Conservation (phyloP, 257 asterid species). For the Solanum medicagineum region DNA sequence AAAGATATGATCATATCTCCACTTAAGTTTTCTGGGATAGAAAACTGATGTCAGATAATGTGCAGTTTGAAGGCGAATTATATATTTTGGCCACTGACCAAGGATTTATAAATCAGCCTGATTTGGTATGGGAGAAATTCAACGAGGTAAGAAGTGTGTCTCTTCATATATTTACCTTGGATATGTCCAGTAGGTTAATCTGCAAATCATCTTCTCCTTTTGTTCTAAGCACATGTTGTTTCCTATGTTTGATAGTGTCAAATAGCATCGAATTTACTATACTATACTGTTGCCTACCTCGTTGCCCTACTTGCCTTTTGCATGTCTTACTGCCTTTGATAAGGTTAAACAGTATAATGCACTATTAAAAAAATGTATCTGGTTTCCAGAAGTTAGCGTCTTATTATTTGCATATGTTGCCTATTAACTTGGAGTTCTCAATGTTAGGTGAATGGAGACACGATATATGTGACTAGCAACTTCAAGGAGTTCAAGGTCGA, state of each 20-base stretch:
- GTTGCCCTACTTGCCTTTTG: neutral
- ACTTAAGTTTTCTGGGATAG: constrained; percentile 5
- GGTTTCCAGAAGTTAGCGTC: neutral
- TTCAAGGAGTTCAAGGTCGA: constrained; percentile 87
- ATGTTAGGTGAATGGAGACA: constrained; percentile 82
- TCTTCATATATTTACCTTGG: neutral
- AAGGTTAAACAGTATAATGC: neutral
- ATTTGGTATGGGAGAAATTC: constrained; percentile 93
- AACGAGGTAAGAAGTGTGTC: constrained; percentile 53
- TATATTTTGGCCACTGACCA: constrained; percentile 92
- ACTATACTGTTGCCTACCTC: neutral
- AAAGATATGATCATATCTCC: neutral
- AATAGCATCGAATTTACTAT: neutral
- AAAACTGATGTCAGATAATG: constrained; percentile 14
- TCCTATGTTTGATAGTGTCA: neutral
- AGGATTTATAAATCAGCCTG: constrained; percentile 82
- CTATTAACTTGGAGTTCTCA: neutral
- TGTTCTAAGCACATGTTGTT: neutral
- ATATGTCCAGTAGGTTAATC: neutral
- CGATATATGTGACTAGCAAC: constrained; percentile 65
- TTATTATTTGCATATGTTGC: neutral
- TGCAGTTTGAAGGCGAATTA: constrained; percentile 87
- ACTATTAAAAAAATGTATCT: neutral
- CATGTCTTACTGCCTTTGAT: neutral
- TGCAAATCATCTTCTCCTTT: neutral